phyloP scores from a whole-genome alignment of 257 asterid species.

The Solanum chiquidenum region DNA sequence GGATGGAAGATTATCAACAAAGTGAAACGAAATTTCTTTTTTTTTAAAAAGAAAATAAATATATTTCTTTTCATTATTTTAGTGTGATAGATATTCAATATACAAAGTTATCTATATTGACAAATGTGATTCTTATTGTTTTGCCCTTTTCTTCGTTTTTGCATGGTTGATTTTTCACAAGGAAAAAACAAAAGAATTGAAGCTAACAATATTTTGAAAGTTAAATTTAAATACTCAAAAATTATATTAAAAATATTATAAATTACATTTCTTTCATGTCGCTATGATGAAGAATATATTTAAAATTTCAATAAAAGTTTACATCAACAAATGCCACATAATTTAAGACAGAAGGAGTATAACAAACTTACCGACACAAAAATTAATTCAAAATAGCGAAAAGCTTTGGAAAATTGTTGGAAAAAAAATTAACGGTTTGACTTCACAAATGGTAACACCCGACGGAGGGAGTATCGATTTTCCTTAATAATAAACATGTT shows the following conservation, averaged over 20 bases:
- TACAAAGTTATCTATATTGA: not conserved
- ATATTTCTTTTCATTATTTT: no score
- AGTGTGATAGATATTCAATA: not conserved
- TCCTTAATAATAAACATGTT: no score
- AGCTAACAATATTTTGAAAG: not conserved
- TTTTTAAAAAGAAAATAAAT: not conserved
- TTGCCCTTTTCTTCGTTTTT: not conserved
- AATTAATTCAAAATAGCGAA: not conserved
- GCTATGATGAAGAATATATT: no score
- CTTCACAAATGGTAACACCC: no score
- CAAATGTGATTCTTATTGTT: not conserved
- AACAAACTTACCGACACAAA: not conserved
- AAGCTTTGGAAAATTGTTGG: not conserved
- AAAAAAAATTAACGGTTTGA: no score
- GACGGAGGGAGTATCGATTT: no score
- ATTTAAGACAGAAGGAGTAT: no score
- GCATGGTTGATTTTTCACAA: not conserved
- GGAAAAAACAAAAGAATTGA: not conserved
- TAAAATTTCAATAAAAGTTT: no score
- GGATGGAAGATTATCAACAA: not conserved
- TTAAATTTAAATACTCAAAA: no score
- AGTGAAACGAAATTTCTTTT: not conserved
- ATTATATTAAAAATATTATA: no score
- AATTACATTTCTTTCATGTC: not conserved
- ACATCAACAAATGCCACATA: not conserved